Conservation (phyloP, 108 stramenopile genomes). For the Pseudonitzschia multistriata region DNA sequence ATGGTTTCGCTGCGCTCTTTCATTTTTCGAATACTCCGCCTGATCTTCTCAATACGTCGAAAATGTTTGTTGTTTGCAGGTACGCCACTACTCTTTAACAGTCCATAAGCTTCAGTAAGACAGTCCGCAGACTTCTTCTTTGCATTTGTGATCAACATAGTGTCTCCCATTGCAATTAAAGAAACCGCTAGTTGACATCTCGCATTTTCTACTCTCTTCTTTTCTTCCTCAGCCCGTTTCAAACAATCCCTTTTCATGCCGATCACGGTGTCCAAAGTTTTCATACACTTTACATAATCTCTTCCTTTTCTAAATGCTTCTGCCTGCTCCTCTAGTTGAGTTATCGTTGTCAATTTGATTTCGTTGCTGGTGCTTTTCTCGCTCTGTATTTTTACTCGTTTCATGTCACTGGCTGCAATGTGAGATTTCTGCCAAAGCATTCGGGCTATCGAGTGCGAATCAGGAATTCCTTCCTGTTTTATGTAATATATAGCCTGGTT, state of each 20-base stretch:
- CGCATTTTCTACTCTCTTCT: neutral
- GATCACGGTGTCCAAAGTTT: neutral
- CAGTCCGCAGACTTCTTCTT: conserved; percentile 2
- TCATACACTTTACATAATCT: neutral
- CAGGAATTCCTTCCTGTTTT: conserved; percentile 24
- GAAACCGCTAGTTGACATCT: neutral
- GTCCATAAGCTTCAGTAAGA: neutral
- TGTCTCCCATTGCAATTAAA: conserved; percentile 5
- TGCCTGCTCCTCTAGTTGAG: neutral
- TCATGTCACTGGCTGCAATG: conserved; percentile 10
- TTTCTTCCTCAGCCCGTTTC: neutral
- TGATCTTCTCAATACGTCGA: neutral
- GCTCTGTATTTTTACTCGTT: neutral
- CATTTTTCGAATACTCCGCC: neutral
- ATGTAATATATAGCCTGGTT: conserved; percentile 28
- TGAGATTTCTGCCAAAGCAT: conserved; percentile 27
- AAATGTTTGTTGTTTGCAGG: neutral
- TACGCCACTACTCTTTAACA: neutral
- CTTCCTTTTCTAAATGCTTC: neutral
- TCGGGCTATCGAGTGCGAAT: conserved; percentile 19
- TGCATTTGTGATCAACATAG: neutral
- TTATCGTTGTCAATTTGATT: neutral
- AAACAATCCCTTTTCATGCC: neutral
- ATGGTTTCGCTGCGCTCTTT: conserved; percentile 12
- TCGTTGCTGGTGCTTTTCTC: neutral